Evolutionary conservation across 345 rosid species (phyloP), one percentile per base, ranked within the genome.

Genomic region (Hibiscus trionum): DNA sequence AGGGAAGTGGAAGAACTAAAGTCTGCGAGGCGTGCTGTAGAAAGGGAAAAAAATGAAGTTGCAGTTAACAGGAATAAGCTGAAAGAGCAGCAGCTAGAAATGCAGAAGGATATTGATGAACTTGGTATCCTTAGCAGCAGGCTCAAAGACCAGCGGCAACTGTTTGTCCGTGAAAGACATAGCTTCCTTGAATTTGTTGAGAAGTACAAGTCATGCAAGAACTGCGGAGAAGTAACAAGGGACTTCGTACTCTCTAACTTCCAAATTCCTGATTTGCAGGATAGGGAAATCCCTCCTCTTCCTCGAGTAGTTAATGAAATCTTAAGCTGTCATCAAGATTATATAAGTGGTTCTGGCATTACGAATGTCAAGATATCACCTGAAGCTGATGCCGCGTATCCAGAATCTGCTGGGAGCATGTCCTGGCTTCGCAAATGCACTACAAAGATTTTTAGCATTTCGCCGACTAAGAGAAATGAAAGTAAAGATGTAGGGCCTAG

Each of bases 361-460:
- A 66, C 66, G 61, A 78, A 70, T 80, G 63, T 49, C 65, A 73
- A 76, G 29, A 83, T 67, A 67, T 82, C 89, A 72, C 73, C 68
- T 9, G 79, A 73, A 66, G 77, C 37, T 71, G 77, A 82, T 70
- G 57, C 71, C 35, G 76, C 80, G 61, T 66, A 75, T 76, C 80
- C 85, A 65, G 84, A 74, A 44, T 83, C 86, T 79, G 79, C 73
- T 65, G 81, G 88, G 63, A 80, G 16, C 35, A 69, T 80, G 59
- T 89, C 98, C 56, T 87, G 87, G 84, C 77, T 89, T 19, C 90
- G 79, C n/a, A 91, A 77, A 81, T 82, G 89, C 72, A 82, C 86
- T 66, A 77, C 91, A 15, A 85, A 85, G 77, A 77, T 82, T 80
- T 78, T 88, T 72, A 82, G 85, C 73, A 78, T 84, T 47, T 87